Conservation (phyloP, 495 filamentous ascomycete genomes). For the Cryomyces minteri region DNA sequence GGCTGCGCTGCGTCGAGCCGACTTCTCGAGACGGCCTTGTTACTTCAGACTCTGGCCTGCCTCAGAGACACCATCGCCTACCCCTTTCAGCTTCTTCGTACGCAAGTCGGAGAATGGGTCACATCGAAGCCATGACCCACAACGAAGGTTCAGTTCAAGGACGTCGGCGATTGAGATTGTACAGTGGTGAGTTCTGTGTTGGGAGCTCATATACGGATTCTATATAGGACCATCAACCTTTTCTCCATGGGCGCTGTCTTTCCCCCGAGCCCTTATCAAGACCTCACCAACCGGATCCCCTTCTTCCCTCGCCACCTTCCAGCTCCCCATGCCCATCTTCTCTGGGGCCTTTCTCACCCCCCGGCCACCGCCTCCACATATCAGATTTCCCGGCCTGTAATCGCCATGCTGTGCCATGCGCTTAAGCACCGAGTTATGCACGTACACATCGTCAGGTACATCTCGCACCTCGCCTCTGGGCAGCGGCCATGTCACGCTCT, state of each 20-base stretch:
- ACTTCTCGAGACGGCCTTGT: too few relatives aligned
- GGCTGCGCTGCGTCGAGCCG: too few relatives aligned
- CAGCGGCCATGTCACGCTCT: conserved; percentile 62
- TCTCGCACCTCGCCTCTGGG: conserved; percentile 68
- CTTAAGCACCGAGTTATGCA: conserved; percentile 57
- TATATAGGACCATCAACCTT: too few relatives aligned
- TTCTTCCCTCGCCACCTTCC: conserved; percentile 43
- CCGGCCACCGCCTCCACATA: conserved; percentile 62
- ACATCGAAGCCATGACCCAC: too few relatives aligned
- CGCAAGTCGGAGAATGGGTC: too few relatives aligned
- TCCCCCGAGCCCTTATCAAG: conserved; percentile 4
- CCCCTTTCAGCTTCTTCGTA: too few relatives aligned
- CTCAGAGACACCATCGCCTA: too few relatives aligned
- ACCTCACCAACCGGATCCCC: conserved; percentile 46
- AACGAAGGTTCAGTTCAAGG: too few relatives aligned
- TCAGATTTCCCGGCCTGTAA: conserved; percentile 68
- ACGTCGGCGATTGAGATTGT: too few relatives aligned
- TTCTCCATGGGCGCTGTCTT: neutral
- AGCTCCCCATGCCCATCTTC: conserved; percentile 50
- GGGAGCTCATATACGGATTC: too few relatives aligned
- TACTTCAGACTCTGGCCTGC: too few relatives aligned
- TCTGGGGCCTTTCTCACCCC: conserved; percentile 43
- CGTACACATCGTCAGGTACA: conserved; percentile 48
- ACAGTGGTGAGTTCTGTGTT: too few relatives aligned
- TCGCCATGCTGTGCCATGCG: conserved; percentile 44